Base-by-base conservation (phyloP, 805 yeast species). In the Kodamaea nitidulidarum region DNA sequence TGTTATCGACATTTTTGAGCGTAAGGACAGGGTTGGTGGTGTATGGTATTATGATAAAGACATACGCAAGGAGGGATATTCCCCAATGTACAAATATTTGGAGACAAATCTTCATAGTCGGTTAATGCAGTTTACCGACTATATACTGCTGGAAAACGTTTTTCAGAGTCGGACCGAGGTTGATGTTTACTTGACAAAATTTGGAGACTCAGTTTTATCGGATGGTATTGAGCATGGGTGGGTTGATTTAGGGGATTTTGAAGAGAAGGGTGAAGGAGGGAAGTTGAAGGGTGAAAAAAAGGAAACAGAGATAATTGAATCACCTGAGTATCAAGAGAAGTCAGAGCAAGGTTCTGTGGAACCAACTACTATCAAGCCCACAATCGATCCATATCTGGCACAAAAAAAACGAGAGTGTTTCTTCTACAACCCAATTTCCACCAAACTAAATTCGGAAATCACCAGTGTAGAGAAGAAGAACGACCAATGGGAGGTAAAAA, bases 101-200 rank as follows among this genome's bases (percentile, higher is more conserved):
- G 61, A 56, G 44, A 70, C 77, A 11, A 72, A 72, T 39, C 56
- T 71, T 24, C 62, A 68, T 7, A 72, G 68, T 38, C 58, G 54
- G n/a, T 42, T 70, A 41, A 72, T 72, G 77, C 66, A 75, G 2
- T 72, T 50, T 31, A 58, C 68, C 32, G 75, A 69, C 42, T 47
- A 46, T 6, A 60, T 55, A 8, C 51, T 47, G 24, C 43, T 46
- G 24, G 45, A 45, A 3, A 38, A 43, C 9, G 43, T 44, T 15
- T 56, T 54, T 24, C 47, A 49, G 9, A 35, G 44, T 10, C 45
- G 58, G 7, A 30, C 35, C 4, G 49, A 49, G 17, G 56, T 55
- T 11, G 42, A 44, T 28, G 30, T 30, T 30, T 56, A 56, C 40
- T 30, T 30, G 21, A 16, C 20, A 16, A 4, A 15, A 5, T 27